Evolutionary conservation across 306 rosid genomes (phyloP).

Genomic region (Cicer judaicum): DNA sequence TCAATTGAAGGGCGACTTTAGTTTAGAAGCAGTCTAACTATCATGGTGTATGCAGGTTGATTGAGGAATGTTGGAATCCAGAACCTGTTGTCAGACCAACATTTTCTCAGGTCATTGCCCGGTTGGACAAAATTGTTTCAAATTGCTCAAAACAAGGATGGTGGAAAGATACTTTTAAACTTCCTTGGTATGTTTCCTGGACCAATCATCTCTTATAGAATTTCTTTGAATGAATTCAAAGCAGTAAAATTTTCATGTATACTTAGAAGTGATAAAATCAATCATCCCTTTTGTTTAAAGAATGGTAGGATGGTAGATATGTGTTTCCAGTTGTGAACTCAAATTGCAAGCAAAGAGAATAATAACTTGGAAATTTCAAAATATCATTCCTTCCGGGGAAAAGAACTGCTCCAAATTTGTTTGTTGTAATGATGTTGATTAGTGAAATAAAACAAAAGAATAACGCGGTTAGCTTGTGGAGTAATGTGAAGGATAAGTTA

Average conservation of each 20-base stretch:
- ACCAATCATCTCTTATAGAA: conserved; percentile 14
- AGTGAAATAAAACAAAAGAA: conserved; percentile 23
- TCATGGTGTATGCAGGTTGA: conserved; percentile 65
- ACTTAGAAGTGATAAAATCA: conserved; percentile 35
- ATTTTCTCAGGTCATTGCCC: conserved; percentile 76
- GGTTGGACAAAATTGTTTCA: conserved; percentile 83
- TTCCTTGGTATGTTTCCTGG: conserved; percentile 81
- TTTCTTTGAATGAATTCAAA: conserved; percentile 34
- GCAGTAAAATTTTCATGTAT: conserved; percentile 13
- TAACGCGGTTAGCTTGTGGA: neutral
- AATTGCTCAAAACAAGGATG: conserved; percentile 94
- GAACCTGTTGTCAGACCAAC: conserved; percentile 85
- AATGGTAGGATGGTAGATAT: neutral
- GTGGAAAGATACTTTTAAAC: conserved; percentile 99
- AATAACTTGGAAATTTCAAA: neutral
- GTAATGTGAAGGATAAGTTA: no score
- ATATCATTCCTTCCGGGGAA: neutral
- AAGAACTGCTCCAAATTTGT: neutral
- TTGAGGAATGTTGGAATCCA: conserved; percentile 96
- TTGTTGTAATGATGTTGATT: neutral
- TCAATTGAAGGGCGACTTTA: conserved; percentile 24
- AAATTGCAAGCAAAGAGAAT: conserved; percentile 5
- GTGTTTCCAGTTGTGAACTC: conserved; percentile 15
- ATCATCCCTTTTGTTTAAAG: neutral
- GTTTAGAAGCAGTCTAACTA: conserved; percentile 44